Percentiles rank a stretch among this genome's conserved stretches.
Evolutionary conservation across 2,329 filamentous ascomycete genomes (phyloP).

Genomic region (Colletotrichum sp.): DNA sequence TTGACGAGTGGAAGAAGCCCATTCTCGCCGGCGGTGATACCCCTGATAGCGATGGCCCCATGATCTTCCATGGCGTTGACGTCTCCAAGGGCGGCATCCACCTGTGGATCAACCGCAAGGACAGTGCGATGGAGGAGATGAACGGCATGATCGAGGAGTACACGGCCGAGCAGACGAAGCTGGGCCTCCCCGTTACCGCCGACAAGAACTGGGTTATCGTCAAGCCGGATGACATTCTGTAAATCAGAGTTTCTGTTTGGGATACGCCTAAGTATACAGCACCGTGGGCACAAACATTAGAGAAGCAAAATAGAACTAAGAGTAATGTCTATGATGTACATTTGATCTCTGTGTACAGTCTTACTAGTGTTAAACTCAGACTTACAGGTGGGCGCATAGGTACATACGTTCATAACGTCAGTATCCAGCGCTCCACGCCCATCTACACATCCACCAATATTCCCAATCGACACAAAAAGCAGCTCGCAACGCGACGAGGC

Average conservation of each 20-base stretch:
- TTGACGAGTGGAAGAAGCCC: constrained; percentile 47
- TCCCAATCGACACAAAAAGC: not conserved
- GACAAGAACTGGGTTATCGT: constrained; percentile 52
- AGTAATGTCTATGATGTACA: not conserved
- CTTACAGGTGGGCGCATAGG: not conserved
- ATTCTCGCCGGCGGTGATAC: constrained; percentile 48
- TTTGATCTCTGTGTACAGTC: not conserved
- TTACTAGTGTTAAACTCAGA: not conserved
- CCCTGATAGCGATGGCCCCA: constrained; percentile 46
- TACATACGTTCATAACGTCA: rapidly evolving
- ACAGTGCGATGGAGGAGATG: constrained; percentile 37
- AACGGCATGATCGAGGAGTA: constrained; percentile 40
- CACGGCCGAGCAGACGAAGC: constrained; percentile 35
- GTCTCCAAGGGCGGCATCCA: constrained; percentile 44
- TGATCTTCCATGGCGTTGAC: constrained; percentile 50
- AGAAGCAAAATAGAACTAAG: not conserved
- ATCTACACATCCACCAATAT: not conserved
- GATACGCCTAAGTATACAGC: rapidly evolving
- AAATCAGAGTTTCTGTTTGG: not conserved
- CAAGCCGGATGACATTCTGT: constrained; percentile 42
- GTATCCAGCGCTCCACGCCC: rapidly evolving
- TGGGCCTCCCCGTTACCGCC: constrained; percentile 42
- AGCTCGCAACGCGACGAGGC: not conserved
- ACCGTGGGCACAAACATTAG: not conserved
- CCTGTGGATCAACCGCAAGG: constrained; percentile 45